Base-by-base conservation (phyloP, 2,329 filamentous ascomycete species). In the Sclerotinia trifoliorum region DNA sequence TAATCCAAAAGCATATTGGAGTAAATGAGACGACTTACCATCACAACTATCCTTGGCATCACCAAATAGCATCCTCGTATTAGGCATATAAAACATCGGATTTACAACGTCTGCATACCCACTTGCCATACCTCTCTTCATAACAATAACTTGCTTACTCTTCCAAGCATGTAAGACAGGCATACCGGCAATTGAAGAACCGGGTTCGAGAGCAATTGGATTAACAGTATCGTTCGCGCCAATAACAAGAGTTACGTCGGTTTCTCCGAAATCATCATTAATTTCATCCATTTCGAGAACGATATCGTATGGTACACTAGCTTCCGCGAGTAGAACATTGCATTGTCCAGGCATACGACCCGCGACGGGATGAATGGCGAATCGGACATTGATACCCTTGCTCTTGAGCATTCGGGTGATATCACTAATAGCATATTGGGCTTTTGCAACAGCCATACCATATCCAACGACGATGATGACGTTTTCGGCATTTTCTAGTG, bases 251-350 rank as follows among this genome's bases (percentile, higher is more conserved):
- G 92, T 93, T 13, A 96, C 83, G 75, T 96, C 93, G 0, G 93
- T 96, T 39, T 95, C 90, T 8, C 84, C 79, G 78, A 96, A 97
- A 75, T 96, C 93, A 71, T 96, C 93, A 78, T 96, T 97, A 80
- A 96, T 96, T 81, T 97, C 93, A 74, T 96, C 93, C 93, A 96
- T 96, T 80, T 97, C 93, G 57, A 96, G 84, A 39, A 96, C 93
- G 67, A 96, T 94, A 74, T 97, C 93, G 75, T 96, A 96, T 3
- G 92, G 92, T 42, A 96, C 93, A 46, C 86, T 90, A 0, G 93
- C 93, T 78, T 97, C 93, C 0, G 93, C 93, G 19, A 96, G 86
- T 2, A 97, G 83, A 5, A 96, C 93, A 75, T 97, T 96, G 81
- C 93, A 96, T 80, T 96, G 93, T 0, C 93, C 93, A 0, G 93